Evolutionary conservation across 2,329 filamentous ascomycete species (phyloP).

Genomic region (Penicillium sp.): DNA sequence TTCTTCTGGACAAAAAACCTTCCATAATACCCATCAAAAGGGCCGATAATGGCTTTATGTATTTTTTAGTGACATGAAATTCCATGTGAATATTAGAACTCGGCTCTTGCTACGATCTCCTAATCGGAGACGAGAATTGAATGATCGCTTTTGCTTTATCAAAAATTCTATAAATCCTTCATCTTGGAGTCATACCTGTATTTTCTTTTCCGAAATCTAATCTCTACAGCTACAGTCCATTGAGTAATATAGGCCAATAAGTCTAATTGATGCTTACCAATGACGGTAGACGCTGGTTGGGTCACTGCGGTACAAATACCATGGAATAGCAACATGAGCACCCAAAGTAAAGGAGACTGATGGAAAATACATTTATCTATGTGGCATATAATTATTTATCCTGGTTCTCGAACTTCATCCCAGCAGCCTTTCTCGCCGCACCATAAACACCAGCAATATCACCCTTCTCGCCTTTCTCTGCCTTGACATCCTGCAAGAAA

Average conservation of each 20-base stretch:
- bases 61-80: slow-evolving; percentile 14
- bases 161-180: too few species aligned
- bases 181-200: too few species aligned
- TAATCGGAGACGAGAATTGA: slow-evolving; percentile 15
- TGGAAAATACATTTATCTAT: not conserved
- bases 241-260: too few species aligned
- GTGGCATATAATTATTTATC: not conserved
- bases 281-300: too few species aligned
- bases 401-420: slow-evolving; percentile 73
- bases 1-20: not conserved
- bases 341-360: too few species aligned
- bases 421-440: slow-evolving; percentile 72
- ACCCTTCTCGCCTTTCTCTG: slow-evolving; percentile 69
- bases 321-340: too few species aligned
- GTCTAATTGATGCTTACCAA: too few species aligned
- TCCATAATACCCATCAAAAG: slow-evolving; percentile 2
- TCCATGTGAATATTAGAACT: slow-evolving; percentile 21
- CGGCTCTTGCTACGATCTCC: slow-evolving; percentile 16
- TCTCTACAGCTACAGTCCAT: too few species aligned
- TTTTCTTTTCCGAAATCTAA: too few species aligned
- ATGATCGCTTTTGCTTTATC: slow-evolving; percentile 16
- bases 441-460: slow-evolving; percentile 87
- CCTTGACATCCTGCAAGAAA: slow-evolving; percentile 71
- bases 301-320: too few species aligned
- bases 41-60: slow-evolving; percentile 12